Conservation (phyloP, 1,284 basidiomycete species). For the Marasmius tenuissimus region DNA sequence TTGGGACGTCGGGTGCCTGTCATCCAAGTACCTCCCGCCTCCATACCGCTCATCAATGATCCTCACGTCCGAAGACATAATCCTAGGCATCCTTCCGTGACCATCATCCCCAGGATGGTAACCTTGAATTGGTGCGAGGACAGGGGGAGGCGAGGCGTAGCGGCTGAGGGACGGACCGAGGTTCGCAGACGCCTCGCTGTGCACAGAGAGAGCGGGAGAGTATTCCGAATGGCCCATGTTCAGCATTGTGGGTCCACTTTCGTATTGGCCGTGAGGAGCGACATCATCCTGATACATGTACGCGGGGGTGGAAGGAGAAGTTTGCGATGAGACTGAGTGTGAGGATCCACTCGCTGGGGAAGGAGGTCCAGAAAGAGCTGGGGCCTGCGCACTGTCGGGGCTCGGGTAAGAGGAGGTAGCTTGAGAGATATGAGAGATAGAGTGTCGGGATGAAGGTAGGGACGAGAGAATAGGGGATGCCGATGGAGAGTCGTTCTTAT, state of each 20-base stretch:
- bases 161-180: slow-evolving; percentile 21
- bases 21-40: not conserved
- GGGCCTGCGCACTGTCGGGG: slow-evolving; percentile 14
- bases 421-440: slow-evolving; percentile 46
- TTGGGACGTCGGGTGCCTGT: not conserved
- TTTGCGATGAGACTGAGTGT: slow-evolving; percentile 49
- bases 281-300: slow-evolving; percentile 47
- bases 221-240: slow-evolving; percentile 8
- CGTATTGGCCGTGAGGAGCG: slow-evolving; percentile 32
- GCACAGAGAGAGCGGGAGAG: slow-evolving; percentile 29
- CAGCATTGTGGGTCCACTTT: slow-evolving; percentile 21
- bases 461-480: slow-evolving; percentile 29
- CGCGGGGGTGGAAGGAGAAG: slow-evolving; percentile 49
- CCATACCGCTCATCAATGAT: slow-evolving; percentile 9
- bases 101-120: slow-evolving; percentile 33
- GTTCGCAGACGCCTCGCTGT: slow-evolving; percentile 23
- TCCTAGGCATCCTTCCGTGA: slow-evolving; percentile 22
- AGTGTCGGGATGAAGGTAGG: slow-evolving; percentile 36
- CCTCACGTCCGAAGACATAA: not conserved
- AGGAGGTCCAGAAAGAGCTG: slow-evolving; percentile 27
- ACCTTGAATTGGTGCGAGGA: slow-evolving; percentile 54
- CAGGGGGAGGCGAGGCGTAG: slow-evolving; percentile 52
- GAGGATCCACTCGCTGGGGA: slow-evolving; percentile 34
- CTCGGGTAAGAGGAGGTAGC: slow-evolving; percentile 24
- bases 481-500: slow-evolving; percentile 27